These are phyloP conservation scores for Cairneyella variabilis DNA, from an alignment of 495 filamentous ascomycete genomes.

Conservation along the genomic window DNA sequence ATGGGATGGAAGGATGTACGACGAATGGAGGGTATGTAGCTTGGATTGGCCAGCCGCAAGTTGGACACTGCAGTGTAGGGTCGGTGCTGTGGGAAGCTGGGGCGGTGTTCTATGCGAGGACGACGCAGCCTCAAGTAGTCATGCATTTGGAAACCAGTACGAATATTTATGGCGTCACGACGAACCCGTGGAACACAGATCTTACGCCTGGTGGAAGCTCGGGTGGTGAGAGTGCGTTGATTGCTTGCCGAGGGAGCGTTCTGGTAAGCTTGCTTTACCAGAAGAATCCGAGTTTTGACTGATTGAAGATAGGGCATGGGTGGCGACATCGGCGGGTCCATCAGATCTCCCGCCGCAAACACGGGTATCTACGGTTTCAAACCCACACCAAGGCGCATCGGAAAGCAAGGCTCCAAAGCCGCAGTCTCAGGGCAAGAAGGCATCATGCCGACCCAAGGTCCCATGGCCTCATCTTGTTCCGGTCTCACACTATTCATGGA, in stretches of 20 bases:
- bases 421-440: constrained; percentile 8
- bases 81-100: constrained; percentile 44
- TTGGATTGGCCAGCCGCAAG: neutral
- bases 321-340: constrained; percentile 51
- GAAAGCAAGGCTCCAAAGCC: constrained; percentile 28
- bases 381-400: constrained; percentile 53
- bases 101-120: constrained; percentile 61
- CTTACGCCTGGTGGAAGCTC: constrained; percentile 54
- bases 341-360: constrained; percentile 55
- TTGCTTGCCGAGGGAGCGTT: constrained; percentile 37
- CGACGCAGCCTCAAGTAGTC: constrained; percentile 54
- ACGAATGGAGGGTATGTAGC: constrained; percentile 35
- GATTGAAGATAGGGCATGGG: neutral
- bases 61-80: neutral
- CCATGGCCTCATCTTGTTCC: constrained; percentile 33
- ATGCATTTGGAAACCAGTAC: constrained; percentile 39
- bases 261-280: constrained; percentile 33
- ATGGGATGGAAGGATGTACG: constrained; percentile 19
- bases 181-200: constrained; percentile 22
- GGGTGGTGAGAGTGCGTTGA: constrained; percentile 52
- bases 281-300: neutral
- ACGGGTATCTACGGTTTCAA: constrained; percentile 55
- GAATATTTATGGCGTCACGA: constrained; percentile 31
- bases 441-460: constrained; percentile 36
- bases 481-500: constrained; percentile 38